Base-by-base conservation (phyloP, 192 early-diverging fungal genomes). In the Diversispora eburnea region DNA sequence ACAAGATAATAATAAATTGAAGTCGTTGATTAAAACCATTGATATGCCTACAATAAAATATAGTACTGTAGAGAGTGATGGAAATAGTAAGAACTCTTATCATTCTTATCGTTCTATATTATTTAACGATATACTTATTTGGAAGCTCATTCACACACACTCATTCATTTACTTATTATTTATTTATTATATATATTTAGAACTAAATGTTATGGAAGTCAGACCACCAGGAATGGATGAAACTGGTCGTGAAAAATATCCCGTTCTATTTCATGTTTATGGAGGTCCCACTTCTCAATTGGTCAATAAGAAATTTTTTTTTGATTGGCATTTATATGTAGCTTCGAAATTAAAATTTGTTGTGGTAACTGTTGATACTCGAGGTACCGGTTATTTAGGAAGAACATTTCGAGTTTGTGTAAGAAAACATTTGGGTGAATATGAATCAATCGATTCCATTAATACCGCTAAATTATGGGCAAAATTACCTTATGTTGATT, bases 231-330 rank as follows among this genome's bases (percentile, higher is more conserved):
- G 87, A 62, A 97, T 98, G 77, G 86, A 95, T 70, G 76, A 75
- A 20, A 76, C 75, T 17, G 84, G 84, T 19, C 79, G 75, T 8
- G 81, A 85, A 52, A 89, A 90, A 72, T 95, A 99, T 70, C 94
- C 94, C 25, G 90, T 98, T 7, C 76, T 97, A 57, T 90, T 99
- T 80, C 82, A 85, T 73, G 89, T 96, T 17, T 81, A 95, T 77
- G 96, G 94, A 42, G 97, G 97, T 4, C 97, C 97, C 17, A 86
- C 86, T 73, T 95, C 94, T 46, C 97, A 99, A 82, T 74, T 88
- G 39, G 92, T 92, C 19, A 83, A 84, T 52, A 83, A 83, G 6
- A 75, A 83, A 55, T 94, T 89, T 72, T 74, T 76, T n/a, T 68
- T 93, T n/a, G 87, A 88, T 76, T 94, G 88, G 85, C 86, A 89